A percentile compares a stretch with the other conserved stretches of the same genome.
phyloP scores from a whole-genome alignment of 495 filamentous ascomycete species.

The Hypomontagnella submonticulosa region DNA sequence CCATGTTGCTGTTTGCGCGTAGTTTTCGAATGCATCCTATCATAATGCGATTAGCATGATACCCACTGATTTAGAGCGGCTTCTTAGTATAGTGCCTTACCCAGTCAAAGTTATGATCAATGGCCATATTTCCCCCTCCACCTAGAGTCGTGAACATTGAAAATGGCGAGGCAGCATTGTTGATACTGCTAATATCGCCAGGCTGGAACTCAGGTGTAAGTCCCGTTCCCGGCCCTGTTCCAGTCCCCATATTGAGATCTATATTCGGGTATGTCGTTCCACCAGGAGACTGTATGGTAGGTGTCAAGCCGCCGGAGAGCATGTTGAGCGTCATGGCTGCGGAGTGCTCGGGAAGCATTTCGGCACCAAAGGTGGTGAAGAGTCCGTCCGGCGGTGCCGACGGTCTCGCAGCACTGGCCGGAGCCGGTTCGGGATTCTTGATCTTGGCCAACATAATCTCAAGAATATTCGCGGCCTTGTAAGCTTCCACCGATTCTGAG shows the following conservation, averaged over 20 bases:
- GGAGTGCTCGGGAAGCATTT: conserved; percentile 67
- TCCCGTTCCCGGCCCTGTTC: conserved; percentile 42
- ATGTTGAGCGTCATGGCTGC: conserved; percentile 87
- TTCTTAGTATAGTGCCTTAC: conserved; percentile 59
- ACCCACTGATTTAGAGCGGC: not conserved
- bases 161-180: conserved; percentile 65
- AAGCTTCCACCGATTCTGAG: conserved; percentile 86
- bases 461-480: conserved; percentile 81
- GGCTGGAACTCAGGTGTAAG: conserved; percentile 62
- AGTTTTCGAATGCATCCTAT: conserved; percentile 63
- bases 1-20: conserved; percentile 60
- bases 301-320: conserved; percentile 75
- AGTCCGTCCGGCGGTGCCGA: conserved; percentile 27
- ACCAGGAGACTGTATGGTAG: conserved; percentile 56
- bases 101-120: conserved; percentile 78
- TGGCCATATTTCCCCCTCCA: conserved; percentile 44
- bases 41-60: conserved; percentile 11
- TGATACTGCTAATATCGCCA: conserved; percentile 63
- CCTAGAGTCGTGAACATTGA: conserved; percentile 62
- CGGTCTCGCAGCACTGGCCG: conserved; percentile 44
- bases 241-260: conserved; percentile 48
- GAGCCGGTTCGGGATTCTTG: conserved; percentile 51
- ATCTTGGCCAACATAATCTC: conserved; percentile 83
- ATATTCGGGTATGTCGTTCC: conserved; percentile 51
- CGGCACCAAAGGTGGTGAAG: conserved; percentile 47